Conservation (phyloP, 1,139 yeast genomes). For the Taiozyma sp. region DNA sequence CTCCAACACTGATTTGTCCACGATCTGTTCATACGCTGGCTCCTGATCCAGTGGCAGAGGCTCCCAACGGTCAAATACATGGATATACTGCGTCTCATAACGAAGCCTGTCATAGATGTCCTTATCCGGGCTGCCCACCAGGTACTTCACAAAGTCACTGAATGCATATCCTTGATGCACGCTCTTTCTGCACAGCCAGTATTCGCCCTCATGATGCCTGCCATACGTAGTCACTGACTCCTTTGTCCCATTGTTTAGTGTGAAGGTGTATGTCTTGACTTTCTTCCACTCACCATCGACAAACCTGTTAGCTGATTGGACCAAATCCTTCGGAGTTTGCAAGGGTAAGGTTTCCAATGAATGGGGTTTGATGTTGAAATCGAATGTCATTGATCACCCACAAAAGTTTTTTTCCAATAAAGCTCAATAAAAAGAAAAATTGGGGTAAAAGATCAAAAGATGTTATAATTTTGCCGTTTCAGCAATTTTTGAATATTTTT, state of each 20-base stretch:
- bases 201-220: constrained; percentile 30
- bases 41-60: constrained; percentile 13
- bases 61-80: constrained; percentile 25
- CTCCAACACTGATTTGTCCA: constrained; percentile 7
- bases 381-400: constrained; percentile 10
- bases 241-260: constrained; percentile 19
- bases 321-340: constrained; percentile 16
- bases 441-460: neutral
- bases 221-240: constrained; percentile 34
- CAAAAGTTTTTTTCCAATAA: neutral
- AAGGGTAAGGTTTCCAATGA: constrained; percentile 19
- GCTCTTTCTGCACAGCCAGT: constrained; percentile 43
- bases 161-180: constrained; percentile 31
- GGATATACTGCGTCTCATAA: constrained; percentile 26
- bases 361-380: constrained; percentile 14
- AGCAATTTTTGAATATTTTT: too few relatives aligned
- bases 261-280: constrained; percentile 26
- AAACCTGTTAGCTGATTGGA: constrained; percentile 22
- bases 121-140: constrained; percentile 24
- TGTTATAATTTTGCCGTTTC: neutral
- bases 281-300: constrained; percentile 27
- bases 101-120: constrained; percentile 24
- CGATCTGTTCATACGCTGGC: constrained; percentile 13
- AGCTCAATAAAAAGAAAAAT: neutral
- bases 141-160: constrained; percentile 32